Base-by-base conservation (phyloP, 2,329 filamentous ascomycete genomes). In the Sclerotinia minor region DNA sequence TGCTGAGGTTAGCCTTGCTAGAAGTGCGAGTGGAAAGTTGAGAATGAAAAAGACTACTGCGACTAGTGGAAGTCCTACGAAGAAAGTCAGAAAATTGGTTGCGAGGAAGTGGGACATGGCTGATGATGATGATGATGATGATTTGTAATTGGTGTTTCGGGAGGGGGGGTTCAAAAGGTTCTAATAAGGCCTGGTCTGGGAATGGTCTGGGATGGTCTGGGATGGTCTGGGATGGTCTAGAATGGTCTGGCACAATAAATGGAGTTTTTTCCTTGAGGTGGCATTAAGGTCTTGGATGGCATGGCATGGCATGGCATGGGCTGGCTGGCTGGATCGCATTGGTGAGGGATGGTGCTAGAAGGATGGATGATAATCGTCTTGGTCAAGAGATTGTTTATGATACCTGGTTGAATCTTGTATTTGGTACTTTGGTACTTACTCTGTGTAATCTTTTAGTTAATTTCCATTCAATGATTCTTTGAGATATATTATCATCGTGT, bases 71-170 rank as follows among this genome's bases (percentile, higher is more conserved):
- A 73, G 70, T 49, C 74, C 74, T 3, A 59, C 71, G 7, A 76
- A 76, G 70, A 76, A 74, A 55, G 71, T 76, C 45, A 72, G 70
- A 68, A 77, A 76, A 65, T 57, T 76, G 59, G 71, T 71, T 15
- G 66, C 72, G 9, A 74, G 68, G 68, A 77, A 75, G 64, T 77
- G 75, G 75, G 75, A 76, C 71, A 59, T 76, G 61, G 58, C 63
- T 26, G 75, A 71, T 65, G 75, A 74, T 45, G 73, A 69, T 26
- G 75, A 71, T 65, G 75, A 74, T 45, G 73, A 69, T 49, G 74
- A 75, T 47, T 29, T 71, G 45, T 72, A 60, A 70, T 57, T 32
- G 32, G 32, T 32, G 32, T 32, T 32, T 32, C n/a, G n/a, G 13
- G 44, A 3, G 38, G 41, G 35, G 21, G 11, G 24, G 41, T 19